Evolutionary conservation across 169 alveolate genomes (phyloP).

Genomic region (Plasmodium billcollinsi): DNA sequence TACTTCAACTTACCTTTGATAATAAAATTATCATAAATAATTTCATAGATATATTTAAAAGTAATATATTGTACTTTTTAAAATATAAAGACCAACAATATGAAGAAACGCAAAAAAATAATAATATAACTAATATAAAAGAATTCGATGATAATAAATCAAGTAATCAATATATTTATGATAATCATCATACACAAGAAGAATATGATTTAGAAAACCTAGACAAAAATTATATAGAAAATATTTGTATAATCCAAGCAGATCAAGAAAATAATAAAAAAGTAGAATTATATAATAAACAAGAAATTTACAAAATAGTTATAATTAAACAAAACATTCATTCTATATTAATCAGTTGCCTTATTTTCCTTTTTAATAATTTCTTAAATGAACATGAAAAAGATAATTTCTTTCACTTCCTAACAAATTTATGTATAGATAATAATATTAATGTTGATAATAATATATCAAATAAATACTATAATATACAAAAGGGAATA

Average conservation of each 20-base stretch:
- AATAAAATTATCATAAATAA: conserved; percentile 58
- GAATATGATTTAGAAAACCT: conserved; percentile 54
- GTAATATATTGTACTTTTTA: conserved; percentile 36
- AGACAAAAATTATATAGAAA: conserved; percentile 68
- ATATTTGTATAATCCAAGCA: conserved; percentile 63
- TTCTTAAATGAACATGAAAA: conserved; percentile 54
- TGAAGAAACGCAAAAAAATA: not conserved
- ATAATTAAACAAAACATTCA: conserved; percentile 34
- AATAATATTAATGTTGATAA: conserved; percentile 11
- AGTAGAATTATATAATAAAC: conserved; percentile 38
- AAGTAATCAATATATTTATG: not conserved
- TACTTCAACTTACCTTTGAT: too few relatives aligned
- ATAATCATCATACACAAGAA: conserved; percentile 11
- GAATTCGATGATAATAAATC: not conserved
- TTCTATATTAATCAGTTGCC: conserved; percentile 60
- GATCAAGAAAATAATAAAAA: conserved; percentile 62
- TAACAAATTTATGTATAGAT: conserved; percentile 32
- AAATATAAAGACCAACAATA: not conserved
- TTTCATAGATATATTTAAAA: conserved; percentile 71
- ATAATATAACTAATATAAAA: conserved; percentile 3
- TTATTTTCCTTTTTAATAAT: conserved; percentile 52
- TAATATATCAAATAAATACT: conserved; percentile 19
- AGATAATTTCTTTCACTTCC: conserved; percentile 24
- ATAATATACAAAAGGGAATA: conserved; percentile 45
- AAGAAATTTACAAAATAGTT: conserved; percentile 45